These are phyloP conservation scores for Apiospora pterosperma DNA, from an alignment of 2,329 filamentous ascomycete species.

Conservation along the genomic window DNA sequence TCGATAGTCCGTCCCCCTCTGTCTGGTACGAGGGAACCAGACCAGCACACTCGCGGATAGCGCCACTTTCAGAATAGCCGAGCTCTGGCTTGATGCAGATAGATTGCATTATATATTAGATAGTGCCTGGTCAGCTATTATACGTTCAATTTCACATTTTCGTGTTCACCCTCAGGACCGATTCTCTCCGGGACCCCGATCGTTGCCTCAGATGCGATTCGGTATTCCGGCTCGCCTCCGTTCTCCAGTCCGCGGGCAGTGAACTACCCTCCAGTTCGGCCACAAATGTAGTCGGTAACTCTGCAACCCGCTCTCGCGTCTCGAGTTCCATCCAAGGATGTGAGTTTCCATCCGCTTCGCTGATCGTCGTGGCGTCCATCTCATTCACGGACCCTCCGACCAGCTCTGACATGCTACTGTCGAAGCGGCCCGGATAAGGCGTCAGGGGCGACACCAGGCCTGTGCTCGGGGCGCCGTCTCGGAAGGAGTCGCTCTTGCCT, in stretches of 20 bases:
- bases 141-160: neutral
- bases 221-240: neutral
- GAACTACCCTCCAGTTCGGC: conserved; percentile 2
- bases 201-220: neutral
- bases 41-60: neutral
- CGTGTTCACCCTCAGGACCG: neutral
- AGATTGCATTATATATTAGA: neutral
- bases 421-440: neutral
- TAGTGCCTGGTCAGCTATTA: neutral
- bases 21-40: neutral
- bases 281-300: neutral
- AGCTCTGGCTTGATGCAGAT: neutral
- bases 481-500: neutral
- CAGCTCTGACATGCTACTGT: conserved; percentile 5
- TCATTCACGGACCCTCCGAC: neutral
- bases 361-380: conserved; percentile 3
- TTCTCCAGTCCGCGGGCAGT: neutral
- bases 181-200: neutral
- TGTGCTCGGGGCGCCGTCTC: neutral
- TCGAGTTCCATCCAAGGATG: neutral
- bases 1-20: too few relatives aligned
- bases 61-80: neutral
- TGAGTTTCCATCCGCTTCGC: neutral
- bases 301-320: neutral
- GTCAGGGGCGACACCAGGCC: conserved; percentile 1